Base-by-base conservation (phyloP, 2,329 filamentous ascomycete species). In the Pseudogymnoascus sp. region DNA sequence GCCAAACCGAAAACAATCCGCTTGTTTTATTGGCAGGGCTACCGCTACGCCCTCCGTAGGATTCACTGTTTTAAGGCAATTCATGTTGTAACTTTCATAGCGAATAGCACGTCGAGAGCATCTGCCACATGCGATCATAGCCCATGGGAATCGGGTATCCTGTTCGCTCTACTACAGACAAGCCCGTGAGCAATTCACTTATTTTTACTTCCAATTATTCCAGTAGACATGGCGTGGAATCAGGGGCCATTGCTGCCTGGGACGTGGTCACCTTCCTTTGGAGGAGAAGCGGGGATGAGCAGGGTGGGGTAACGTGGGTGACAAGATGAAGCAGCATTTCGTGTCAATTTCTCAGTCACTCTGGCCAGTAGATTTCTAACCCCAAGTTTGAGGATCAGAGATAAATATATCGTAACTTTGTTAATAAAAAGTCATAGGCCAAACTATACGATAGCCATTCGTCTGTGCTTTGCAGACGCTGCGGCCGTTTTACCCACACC, bases 391-490 rank as follows among this genome's bases (percentile, higher is more conserved):
- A 11, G 24, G 8, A 53, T 16, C 29, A 53, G 24, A 31, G 14
- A n/a, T 16, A n/a, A n/a, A 26, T 16, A n/a, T 6, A 26, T 47
- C 6, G 13, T n/a, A 47, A 26, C 13, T 47, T 26, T 10, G 21
- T 6, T 47, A 31, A 31, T 31, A 10, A 31, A 26, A 10, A 13
- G 4, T 19, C 11, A 53, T 19, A 31, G 24, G 47, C 29, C 47
- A 16, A 53, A 31, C 4, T 53, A n/a, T 26, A 13, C 21, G 19
- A 8, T 26, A 26, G 21, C 19, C 14, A 47, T 26, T 26, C 24
- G 74, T 87, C 7, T 75, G 81, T 35, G 85, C 84, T 10, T 77
- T 89, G 8, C 70, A 80, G 6, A 81, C 82, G 1, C 77, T 89
- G 62, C 76, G 77, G 60, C 76, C 79, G 5, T 78, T 82, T 70